Evolutionary conservation across 306 rosid genomes (phyloP).

Genomic region (Biancaea sappan): DNA sequence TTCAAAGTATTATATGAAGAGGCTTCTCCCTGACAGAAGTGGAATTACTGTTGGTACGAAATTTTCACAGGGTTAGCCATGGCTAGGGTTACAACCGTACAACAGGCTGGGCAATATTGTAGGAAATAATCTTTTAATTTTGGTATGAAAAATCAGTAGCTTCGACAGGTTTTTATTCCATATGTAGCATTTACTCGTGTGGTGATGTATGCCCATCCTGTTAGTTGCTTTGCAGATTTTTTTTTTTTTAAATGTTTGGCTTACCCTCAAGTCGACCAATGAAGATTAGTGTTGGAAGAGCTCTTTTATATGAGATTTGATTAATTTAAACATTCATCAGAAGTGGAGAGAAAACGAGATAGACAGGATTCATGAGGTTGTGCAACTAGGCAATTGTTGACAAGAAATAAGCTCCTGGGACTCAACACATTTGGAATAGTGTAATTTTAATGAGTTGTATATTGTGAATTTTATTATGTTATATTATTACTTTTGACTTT

Average conservation of each 20-base stretch:
- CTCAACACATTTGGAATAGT: too few relatives aligned
- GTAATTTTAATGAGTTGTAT: too few relatives aligned
- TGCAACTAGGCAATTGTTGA: not conserved
- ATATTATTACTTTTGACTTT: too few relatives aligned
- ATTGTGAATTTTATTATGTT: too few relatives aligned
- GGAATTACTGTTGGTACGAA: slow-evolving; percentile 61
- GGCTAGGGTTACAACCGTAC: not conserved
- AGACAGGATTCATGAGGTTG: not conserved
- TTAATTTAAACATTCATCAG: too few relatives aligned
- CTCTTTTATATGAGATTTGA: not conserved
- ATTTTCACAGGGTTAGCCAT: slow-evolving; percentile 36
- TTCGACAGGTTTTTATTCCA: not conserved
- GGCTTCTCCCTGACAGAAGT: slow-evolving; percentile 70
- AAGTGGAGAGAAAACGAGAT: not conserved
- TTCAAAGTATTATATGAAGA: slow-evolving; percentile 90
- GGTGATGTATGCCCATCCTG: not conserved
- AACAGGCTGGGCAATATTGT: not conserved
- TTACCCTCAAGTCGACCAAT: not conserved
- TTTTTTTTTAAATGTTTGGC: too few relatives aligned
- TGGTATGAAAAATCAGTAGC: not conserved
- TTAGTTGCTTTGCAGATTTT: not conserved
- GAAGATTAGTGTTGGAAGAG: not conserved
- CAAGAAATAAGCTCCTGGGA: too few relatives aligned
- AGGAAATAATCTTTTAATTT: not conserved
- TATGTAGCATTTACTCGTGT: not conserved